A percentile compares a stretch with the other conserved stretches of the same genome.
Evolutionary conservation across 257 asterid genomes (phyloP).

Genomic region (Plantago ovata): DNA sequence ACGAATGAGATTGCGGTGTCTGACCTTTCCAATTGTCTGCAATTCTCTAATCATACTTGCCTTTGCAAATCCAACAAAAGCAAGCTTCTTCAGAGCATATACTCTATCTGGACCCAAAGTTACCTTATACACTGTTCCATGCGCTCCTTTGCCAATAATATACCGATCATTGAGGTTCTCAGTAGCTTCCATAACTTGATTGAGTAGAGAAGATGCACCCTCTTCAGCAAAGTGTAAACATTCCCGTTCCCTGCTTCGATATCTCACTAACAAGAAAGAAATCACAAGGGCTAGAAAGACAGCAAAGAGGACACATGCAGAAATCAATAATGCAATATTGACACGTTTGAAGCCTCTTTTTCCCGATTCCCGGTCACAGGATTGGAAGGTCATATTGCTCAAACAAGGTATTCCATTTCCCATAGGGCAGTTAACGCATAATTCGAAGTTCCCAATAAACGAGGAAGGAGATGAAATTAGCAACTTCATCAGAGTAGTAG

Average conservation of each 20-base stretch:
- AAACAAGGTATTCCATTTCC: constrained; percentile 31
- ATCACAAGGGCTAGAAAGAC: constrained; percentile 33
- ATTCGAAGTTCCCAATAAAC: constrained; percentile 45
- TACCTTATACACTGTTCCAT: constrained; percentile 74
- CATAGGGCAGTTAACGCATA: constrained; percentile 48
- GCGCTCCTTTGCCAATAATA: constrained; percentile 73
- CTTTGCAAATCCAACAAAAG: constrained; percentile 43
- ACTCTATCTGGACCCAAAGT: constrained; percentile 41
- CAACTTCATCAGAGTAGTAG: constrained; percentile 32
- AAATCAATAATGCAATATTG: constrained; percentile 36
- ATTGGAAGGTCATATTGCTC: constrained; percentile 25
- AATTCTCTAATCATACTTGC: constrained; percentile 65
- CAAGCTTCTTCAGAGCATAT: constrained; percentile 67
- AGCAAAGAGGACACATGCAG: constrained; percentile 32
- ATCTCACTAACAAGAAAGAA: constrained; percentile 27
- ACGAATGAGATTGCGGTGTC: constrained; percentile 73
- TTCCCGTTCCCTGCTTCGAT: constrained; percentile 21
- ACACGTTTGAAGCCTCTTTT: constrained; percentile 27
- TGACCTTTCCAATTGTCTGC: constrained; percentile 71
- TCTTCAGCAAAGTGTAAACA: constrained; percentile 37
- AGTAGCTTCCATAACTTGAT: constrained; percentile 60
- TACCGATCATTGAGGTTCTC: constrained; percentile 56
- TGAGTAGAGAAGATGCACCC: constrained; percentile 67
- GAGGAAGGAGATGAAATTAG: constrained; percentile 49
- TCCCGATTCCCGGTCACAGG: constrained; percentile 34